Evolutionary conservation across 2,329 filamentous ascomycete species (phyloP).

Genomic region (Apiospora malaysiana): DNA sequence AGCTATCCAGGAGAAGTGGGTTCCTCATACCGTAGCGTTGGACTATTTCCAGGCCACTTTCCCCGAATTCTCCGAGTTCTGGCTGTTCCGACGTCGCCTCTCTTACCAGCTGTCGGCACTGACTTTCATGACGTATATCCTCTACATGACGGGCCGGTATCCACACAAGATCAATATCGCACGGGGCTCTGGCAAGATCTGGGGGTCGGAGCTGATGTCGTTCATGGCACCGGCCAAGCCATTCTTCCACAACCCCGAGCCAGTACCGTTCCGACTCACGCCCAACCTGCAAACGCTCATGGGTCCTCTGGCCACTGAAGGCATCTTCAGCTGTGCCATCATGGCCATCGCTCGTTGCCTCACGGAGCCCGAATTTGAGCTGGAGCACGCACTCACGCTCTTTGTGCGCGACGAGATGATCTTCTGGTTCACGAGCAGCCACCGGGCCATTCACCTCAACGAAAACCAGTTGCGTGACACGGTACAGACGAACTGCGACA

Average conservation of each 20-base stretch:
- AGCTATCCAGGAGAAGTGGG: slow-evolving; percentile 92
- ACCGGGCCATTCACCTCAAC: slow-evolving; percentile 65
- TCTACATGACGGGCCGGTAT: slow-evolving; percentile 96
- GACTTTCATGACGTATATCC: slow-evolving; percentile 98
- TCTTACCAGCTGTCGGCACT: slow-evolving; percentile 93
- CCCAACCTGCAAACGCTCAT: slow-evolving; percentile 96
- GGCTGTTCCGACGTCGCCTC: slow-evolving; percentile 97
- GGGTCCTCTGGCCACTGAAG: slow-evolving; percentile 94
- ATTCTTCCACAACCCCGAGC: slow-evolving; percentile 92
- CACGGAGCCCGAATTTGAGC: slow-evolving; percentile 84
- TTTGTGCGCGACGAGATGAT: slow-evolving; percentile 99
- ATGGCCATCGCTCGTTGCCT: slow-evolving; percentile 97
- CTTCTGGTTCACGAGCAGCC: slow-evolving; percentile 88
- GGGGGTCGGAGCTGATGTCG: slow-evolving; percentile 93
- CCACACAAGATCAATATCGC: slow-evolving; percentile 95
- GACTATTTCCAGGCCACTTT: slow-evolving; percentile 91
- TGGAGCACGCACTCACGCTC: slow-evolving; percentile 93
- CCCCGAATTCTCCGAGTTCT: slow-evolving; percentile 91
- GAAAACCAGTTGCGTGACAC: slow-evolving; percentile 77
- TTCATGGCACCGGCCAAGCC: slow-evolving; percentile 85
- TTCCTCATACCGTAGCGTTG: slow-evolving; percentile 80
- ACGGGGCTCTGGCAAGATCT: slow-evolving; percentile 86
- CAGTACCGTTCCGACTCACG: slow-evolving; percentile 95
- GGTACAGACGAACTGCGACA: slow-evolving; percentile 85
- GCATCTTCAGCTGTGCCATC: slow-evolving; percentile 91